Evolutionary conservation across 352 stramenopile species (phyloP), one percentile per base, ranked within the genome.

Genomic region (Globisporangium spiculum): DNA sequence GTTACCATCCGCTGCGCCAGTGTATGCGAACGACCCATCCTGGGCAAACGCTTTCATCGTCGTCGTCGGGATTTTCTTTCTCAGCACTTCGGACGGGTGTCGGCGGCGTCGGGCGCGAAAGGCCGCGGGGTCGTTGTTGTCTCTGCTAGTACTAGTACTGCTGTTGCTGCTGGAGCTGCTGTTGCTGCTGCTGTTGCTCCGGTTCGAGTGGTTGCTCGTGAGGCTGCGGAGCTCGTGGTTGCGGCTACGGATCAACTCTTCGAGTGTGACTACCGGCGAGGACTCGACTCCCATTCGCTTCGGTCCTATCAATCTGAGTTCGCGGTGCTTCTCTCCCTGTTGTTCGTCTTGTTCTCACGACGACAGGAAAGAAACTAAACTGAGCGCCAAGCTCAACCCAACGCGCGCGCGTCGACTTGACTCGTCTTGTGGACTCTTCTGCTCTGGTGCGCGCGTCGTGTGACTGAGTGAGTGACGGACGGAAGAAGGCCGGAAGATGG

Each of bases 21-120:
- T 65, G 50, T 66, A 70, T 2, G 50, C 65, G 22, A 70, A 70
- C 32, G 65, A 70, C 26, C 65, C 65, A 20, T 70, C 65, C 26
- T 65, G 30, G 5, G 46, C 65, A 36, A 70, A 70, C 46, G 65
- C 50, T 9, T 52, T 50, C 65, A 70, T 70, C 8, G 58, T 50
- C 1, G 22, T 5, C 24, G 38, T 20, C 38, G 38, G 12, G 38
- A 52, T 2, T 18, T 54, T 53, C 54, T 68, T 68, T 26, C 27
- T 55, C 14, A 68, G 18, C 24, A 65, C 26, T n/a, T 68, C 63
- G 18, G 63, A 60, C 16, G 63, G 63, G 34, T 38, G 50, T 1
- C 63, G 63, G 12, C 30, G 36, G 54, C 63, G 63, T 2, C 54
- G 63, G 10, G 63, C 38, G 41, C 26, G 41, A 38, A 63, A 68